A percentile compares a stretch with the other conserved stretches of the same genome.
phyloP scores from a whole-genome alignment of 768 basidiomycete genomes.

The Cystobasidium ongulense region DNA sequence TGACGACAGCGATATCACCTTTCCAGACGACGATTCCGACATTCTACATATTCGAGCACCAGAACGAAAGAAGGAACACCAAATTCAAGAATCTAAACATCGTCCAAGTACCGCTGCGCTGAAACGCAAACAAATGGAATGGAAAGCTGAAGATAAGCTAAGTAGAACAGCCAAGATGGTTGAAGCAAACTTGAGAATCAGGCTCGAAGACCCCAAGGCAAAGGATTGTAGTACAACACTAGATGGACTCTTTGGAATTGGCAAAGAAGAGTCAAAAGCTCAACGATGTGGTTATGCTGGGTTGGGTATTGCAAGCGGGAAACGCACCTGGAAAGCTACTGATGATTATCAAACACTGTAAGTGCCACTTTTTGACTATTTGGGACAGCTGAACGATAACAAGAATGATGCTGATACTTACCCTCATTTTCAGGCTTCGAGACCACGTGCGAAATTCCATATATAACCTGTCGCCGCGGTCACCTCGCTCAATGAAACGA shows the following conservation, averaged over 20 bases:
- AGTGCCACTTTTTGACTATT: not conserved
- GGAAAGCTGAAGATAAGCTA: not conserved
- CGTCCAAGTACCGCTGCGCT: not conserved
- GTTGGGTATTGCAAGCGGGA: constrained; percentile 19
- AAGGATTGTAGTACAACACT: not conserved
- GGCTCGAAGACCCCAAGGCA: constrained; percentile 12
- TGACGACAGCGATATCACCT: not conserved
- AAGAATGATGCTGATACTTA: not conserved
- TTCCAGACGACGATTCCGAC: not conserved
- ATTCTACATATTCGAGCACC: not conserved
- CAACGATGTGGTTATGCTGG: constrained; percentile 20
- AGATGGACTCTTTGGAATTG: constrained; percentile 18
- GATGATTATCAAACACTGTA: constrained; percentile 16
- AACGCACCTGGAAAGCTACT: constrained; percentile 14
- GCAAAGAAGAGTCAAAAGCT: constrained; percentile 28
- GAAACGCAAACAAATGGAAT: not conserved
- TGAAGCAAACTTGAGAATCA: constrained; percentile 2
- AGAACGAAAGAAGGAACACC: not conserved
- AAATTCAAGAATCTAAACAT: not conserved
- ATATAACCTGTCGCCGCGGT: constrained; percentile 11
- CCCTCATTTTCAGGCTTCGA: not conserved
- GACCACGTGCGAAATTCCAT: constrained; percentile 11
- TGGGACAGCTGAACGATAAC: not conserved
- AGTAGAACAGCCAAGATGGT: not conserved
- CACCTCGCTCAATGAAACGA: not conserved